Base-by-base conservation (phyloP, 2,329 filamentous ascomycete species). In the Xylaria sp. region DNA sequence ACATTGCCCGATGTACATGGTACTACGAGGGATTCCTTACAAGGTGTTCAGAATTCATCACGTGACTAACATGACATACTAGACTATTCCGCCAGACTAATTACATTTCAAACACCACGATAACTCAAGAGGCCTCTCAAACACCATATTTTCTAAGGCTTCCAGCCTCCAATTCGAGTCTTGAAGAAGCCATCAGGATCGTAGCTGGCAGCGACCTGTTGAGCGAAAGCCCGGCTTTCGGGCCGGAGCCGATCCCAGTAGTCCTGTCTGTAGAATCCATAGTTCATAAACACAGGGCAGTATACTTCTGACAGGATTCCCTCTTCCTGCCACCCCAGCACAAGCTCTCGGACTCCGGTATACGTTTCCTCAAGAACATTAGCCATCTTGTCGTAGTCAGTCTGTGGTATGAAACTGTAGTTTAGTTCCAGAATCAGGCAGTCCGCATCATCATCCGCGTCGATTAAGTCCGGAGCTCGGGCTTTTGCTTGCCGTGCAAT, bases 271-370 rank as follows among this genome's bases (percentile, higher is more conserved):
- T 77, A 80, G 66, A 80, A 83, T 1, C 76, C 81, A 51, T 84
- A 82, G 70, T 84, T 84, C 80, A 82, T 81, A 64, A 83, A 84
- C 5, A 84, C 71, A 5, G 82, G 83, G 34, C 80, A 74, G 63
- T 82, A 82, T 5, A 77, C 75, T 25, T 80, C 69, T 1, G 78
- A 74, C 54, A 83, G 20, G 28, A 71, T 76, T 3, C 81, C 81
- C 8, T 80, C 77, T 6, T 65, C 72, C 66, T 81, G 73, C 73
- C 77, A 80, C 5, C 73, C 74, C 12, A 76, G 65, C 3, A 81
- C 77, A 12, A 76, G 74, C 13, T 79, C 70, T 13, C 77, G 73
- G 52, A 82, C 73, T 13, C 81, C 81, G 0, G 70, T 72, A 54
- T 82, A 82, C 37, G 80, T 79, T 18, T 75, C 69, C 67, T 79